Evolutionary conservation across 768 basidiomycete species (phyloP).

Genomic region (Collybia sordida): DNA sequence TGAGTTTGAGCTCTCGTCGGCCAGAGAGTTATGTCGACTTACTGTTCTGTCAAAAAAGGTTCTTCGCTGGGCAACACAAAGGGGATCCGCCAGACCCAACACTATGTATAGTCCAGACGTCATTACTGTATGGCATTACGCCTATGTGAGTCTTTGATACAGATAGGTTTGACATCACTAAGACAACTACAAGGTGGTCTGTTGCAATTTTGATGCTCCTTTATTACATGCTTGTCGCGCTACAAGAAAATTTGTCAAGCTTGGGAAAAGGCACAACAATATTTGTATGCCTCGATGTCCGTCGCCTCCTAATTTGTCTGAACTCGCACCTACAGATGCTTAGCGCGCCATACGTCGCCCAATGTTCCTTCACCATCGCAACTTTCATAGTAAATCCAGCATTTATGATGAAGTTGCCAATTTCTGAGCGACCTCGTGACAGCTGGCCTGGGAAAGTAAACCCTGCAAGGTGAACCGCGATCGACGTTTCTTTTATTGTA

Average conservation of each 20-base stretch:
- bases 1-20: conserved; percentile 18
- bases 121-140: conserved; percentile 37
- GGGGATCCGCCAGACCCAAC: conserved; percentile 32
- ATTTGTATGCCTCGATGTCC: conserved; percentile 16
- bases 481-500: no score
- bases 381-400: conserved; percentile 18
- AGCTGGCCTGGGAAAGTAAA: no score
- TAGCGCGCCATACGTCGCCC: conserved; percentile 30
- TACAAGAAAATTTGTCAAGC: conserved; percentile 12
- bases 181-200: conserved; percentile 28
- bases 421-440: no score
- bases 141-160: conserved; percentile 31
- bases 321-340: conserved; percentile 27
- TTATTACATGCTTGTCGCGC: conserved; percentile 26
- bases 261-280: conserved; percentile 18
- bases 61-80: conserved; percentile 37
- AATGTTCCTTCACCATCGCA: conserved; percentile 26
- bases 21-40: not conserved
- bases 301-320: not conserved
- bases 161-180: not conserved
- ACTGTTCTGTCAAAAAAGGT: conserved; percentile 17
- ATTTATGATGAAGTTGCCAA: no score
- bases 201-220: conserved; percentile 35
- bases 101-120: conserved; percentile 44
- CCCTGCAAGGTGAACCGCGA: no score